Evolutionary conservation across 768 basidiomycete species (phyloP).

Genomic region (Mycena chlorophos): DNA sequence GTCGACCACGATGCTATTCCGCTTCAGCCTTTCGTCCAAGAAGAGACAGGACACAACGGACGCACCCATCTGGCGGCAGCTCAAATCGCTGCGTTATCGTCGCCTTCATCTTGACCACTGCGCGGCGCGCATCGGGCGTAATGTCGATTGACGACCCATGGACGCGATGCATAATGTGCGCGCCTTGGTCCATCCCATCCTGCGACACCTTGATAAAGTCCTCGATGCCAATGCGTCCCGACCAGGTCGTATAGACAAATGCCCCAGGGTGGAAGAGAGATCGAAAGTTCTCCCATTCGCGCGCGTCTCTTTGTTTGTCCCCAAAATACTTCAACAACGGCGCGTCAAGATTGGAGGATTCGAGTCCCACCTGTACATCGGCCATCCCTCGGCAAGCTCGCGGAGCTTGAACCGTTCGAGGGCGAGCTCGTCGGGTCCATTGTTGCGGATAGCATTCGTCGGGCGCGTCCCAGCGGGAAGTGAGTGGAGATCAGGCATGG

Average conservation of each 20-base stretch:
- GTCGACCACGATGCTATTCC: constrained; percentile 17
- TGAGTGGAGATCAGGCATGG: constrained; percentile 22
- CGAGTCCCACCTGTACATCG: constrained; percentile 23
- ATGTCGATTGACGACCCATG: constrained; percentile 28
- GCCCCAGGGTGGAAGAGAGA: constrained; percentile 25
- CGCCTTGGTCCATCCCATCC: constrained; percentile 25
- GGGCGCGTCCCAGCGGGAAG: constrained; percentile 23
- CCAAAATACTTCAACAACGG: not conserved
- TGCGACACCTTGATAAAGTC: constrained; percentile 23
- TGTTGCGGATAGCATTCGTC: constrained; percentile 24
- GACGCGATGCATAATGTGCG: constrained; percentile 24
- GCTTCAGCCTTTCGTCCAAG: not conserved
- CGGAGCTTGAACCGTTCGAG: constrained; percentile 25
- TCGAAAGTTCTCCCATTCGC: constrained; percentile 27
- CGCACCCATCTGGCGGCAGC: constrained; percentile 20
- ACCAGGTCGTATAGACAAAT: constrained; percentile 27
- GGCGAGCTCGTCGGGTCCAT: constrained; percentile 21
- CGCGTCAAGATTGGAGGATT: no score
- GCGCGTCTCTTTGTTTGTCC: constrained; percentile 15
- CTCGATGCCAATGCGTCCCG: constrained; percentile 22
- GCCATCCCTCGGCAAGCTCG: constrained; percentile 28
- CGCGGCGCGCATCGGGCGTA: constrained; percentile 27
- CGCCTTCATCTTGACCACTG: constrained; percentile 37
- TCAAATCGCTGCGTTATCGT: constrained; percentile 25
- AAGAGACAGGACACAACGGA: not conserved